Conservation (phyloP, 805 yeast species). For the Zygosaccharomyces bailii region DNA sequence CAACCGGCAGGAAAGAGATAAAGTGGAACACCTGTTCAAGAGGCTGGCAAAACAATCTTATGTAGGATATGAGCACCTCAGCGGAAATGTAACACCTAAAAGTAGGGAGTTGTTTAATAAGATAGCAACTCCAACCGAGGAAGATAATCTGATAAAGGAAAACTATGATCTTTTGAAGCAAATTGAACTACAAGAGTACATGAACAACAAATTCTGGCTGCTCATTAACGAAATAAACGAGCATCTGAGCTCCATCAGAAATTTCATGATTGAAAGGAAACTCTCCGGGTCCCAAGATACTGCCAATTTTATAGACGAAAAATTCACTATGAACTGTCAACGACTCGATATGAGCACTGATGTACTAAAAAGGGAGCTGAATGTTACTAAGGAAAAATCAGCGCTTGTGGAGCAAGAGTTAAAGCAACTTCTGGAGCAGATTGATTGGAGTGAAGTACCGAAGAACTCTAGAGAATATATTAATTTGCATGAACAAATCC, state of each 20-base stretch:
- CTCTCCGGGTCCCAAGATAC: slow-evolving; percentile 22
- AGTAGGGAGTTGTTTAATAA: slow-evolving; percentile 14
- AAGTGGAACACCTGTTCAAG: slow-evolving; percentile 24
- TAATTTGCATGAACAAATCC: slow-evolving; percentile 9
- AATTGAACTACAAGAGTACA: slow-evolving; percentile 32
- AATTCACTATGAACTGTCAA: slow-evolving; percentile 18
- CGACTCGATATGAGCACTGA: slow-evolving; percentile 16
- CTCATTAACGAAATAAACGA: slow-evolving; percentile 30
- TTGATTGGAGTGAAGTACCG: slow-evolving; percentile 25
- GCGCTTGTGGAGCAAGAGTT: slow-evolving; percentile 17
- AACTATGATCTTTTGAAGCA: slow-evolving; percentile 30
- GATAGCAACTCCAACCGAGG: slow-evolving; percentile 14
- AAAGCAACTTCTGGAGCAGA: slow-evolving; percentile 12
- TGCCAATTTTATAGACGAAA: slow-evolving; percentile 23
- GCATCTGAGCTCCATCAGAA: slow-evolving; percentile 29
- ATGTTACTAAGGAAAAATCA: slow-evolving; percentile 17
- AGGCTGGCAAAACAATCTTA: slow-evolving; percentile 32
- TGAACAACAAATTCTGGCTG: slow-evolving; percentile 24
- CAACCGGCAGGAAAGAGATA: slow-evolving; percentile 31
- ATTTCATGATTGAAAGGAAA: slow-evolving; percentile 31
- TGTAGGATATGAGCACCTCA: slow-evolving; percentile 26
- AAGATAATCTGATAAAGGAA: slow-evolving; percentile 23
- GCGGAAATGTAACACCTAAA: slow-evolving; percentile 14
- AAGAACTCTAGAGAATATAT: slow-evolving; percentile 16
- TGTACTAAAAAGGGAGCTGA: slow-evolving; percentile 10